phyloP scores from a whole-genome alignment of 495 filamentous ascomycete species.

The Corynascus novoguineensis region DNA sequence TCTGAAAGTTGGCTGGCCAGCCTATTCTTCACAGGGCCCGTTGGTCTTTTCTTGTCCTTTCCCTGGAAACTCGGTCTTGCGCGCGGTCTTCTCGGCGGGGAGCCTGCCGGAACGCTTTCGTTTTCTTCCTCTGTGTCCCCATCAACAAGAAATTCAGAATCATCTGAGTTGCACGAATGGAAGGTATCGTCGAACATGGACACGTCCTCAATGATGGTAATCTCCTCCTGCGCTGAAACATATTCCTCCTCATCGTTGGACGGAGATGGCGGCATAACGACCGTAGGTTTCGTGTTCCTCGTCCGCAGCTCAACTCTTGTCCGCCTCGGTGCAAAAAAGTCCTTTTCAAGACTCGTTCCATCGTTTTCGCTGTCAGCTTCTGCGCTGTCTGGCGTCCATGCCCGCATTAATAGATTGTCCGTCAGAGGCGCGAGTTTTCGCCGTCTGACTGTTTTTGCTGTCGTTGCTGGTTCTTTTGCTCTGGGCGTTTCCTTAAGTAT shows the following conservation, averaged over 20 bases:
- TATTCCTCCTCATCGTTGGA: slow-evolving; percentile 15
- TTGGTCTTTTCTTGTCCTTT: not conserved
- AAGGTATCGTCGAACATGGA: slow-evolving; percentile 20
- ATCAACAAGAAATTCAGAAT: slow-evolving; percentile 13
- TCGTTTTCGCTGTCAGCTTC: not conserved
- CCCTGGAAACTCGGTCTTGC: slow-evolving; percentile 5
- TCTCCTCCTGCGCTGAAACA: slow-evolving; percentile 23
- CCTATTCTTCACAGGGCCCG: not conserved
- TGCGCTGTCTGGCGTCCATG: slow-evolving; percentile 21
- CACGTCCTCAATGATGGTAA: slow-evolving; percentile 21
- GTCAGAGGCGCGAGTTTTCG: slow-evolving; percentile 22
- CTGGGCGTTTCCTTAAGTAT: not conserved
- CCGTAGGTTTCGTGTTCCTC: slow-evolving; percentile 20
- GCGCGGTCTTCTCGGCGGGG: not conserved
- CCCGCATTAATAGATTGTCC: slow-evolving; percentile 19
- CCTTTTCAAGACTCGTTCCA: not conserved
- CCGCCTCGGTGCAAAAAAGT: not conserved
- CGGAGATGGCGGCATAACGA: slow-evolving; percentile 13
- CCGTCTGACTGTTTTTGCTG: slow-evolving; percentile 16
- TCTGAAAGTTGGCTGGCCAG: not conserved
- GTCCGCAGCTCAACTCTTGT: slow-evolving; percentile 18
- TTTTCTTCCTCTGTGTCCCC: slow-evolving; percentile 18
- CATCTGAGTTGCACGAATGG: slow-evolving; percentile 15
- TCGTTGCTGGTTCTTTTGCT: slow-evolving; percentile 1
- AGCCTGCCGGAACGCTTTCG: not conserved